Conservation (phyloP, 176 grass and related monocot species). For the Canna indica region DNA sequence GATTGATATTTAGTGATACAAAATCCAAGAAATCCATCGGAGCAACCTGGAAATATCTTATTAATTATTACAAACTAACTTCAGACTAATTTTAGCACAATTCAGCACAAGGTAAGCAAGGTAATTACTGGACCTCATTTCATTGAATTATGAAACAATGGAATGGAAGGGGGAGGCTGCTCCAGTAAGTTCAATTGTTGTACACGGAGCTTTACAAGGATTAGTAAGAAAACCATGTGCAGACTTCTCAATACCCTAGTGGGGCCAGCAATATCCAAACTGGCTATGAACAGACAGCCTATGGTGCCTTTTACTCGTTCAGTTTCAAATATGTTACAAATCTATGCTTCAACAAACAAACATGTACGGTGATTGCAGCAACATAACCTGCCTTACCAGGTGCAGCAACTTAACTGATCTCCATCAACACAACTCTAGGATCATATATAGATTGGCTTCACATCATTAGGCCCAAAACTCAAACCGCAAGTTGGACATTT, state of each 20-base stretch:
- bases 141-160: constrained; percentile 26
- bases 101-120: too few relatives aligned
- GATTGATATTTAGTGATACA: too few relatives aligned
- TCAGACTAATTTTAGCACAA: too few relatives aligned
- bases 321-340: background rate
- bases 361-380: background rate
- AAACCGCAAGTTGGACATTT: constrained; percentile 60
- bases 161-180: constrained; percentile 19
- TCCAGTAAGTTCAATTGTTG: constrained; percentile 16
- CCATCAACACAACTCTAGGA: background rate
- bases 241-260: constrained; percentile 7
- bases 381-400: background rate
- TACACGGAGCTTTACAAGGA: constrained; percentile 22
- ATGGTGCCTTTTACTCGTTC: background rate
- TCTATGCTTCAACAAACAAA: background rate
- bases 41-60: too few relatives aligned
- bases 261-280: constrained; percentile 15
- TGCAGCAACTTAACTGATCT: background rate
- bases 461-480: constrained; percentile 69
- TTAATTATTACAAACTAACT: too few relatives aligned
- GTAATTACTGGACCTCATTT: background rate
- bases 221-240: constrained; percentile 11
- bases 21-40: too few relatives aligned
- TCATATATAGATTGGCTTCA: constrained; percentile 93
- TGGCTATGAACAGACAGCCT: background rate